These are phyloP conservation scores for Aspergillus aculeatinus DNA, from an alignment of 2,329 filamentous ascomycete genomes.

Conservation along the genomic window DNA sequence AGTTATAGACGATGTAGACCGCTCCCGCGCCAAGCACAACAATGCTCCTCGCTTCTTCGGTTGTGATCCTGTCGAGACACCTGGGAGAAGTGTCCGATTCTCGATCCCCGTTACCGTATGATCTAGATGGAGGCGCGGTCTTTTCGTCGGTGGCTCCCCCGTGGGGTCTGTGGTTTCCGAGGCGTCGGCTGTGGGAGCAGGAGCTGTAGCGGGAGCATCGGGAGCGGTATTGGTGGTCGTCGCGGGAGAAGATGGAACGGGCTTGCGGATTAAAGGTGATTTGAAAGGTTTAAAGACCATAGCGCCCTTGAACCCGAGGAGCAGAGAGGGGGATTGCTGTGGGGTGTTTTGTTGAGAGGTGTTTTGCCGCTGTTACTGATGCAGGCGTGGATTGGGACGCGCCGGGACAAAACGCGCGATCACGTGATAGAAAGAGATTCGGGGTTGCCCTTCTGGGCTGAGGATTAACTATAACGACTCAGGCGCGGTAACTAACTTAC, in stretches of 20 bases:
- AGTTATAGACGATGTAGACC: too few species aligned
- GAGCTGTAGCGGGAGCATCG: not conserved
- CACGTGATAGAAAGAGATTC: not conserved
- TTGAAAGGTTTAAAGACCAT: slow-evolving; percentile 51
- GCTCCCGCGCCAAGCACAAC: too few species aligned
- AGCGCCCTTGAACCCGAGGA: not conserved
- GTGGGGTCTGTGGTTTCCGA: slow-evolving; percentile 15
- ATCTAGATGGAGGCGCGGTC: slow-evolving; percentile 35
- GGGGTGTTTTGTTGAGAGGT: not conserved
- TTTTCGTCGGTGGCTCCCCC: slow-evolving; percentile 30
- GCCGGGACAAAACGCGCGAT: not conserved
- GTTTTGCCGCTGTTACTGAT: not conserved
- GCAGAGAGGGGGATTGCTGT: not conserved
- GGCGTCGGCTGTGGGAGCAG: slow-evolving; percentile 4
- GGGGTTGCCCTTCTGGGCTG: not conserved
- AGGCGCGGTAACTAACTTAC: too few species aligned
- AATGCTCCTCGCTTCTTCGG: not conserved
- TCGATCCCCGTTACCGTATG: slow-evolving; percentile 6
- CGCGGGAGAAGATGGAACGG: slow-evolving; percentile 5
- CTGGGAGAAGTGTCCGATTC: slow-evolving; percentile 4
- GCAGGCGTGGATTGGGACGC: not conserved
- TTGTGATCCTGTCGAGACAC: slow-evolving; percentile 27
- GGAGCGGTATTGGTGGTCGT: not conserved
- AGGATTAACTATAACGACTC: not conserved
- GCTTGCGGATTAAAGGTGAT: slow-evolving; percentile 44